Base-by-base conservation (phyloP, 176 grass and related monocot species). In the Bothriochloa decipiens region DNA sequence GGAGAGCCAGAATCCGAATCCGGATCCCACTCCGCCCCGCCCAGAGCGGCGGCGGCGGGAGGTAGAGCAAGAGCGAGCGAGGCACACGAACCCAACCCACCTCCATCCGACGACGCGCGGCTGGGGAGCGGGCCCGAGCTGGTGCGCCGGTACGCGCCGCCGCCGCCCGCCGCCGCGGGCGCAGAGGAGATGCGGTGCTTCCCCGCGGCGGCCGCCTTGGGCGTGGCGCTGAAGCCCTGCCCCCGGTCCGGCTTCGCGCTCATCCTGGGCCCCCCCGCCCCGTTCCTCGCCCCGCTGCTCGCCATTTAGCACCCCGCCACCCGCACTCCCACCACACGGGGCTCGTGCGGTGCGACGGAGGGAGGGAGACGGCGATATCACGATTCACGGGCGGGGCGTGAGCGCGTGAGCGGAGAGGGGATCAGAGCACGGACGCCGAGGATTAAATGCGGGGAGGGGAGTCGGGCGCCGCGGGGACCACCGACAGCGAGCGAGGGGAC, bases 121-220 rank as follows among this genome's bases (percentile, higher is more conserved):
- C 77, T 70, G 28, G 87, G 72, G 18, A 93, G 79, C 64, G 89
- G 62, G 14, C 93, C 93, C 6, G 96, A 94, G 87, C 83, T 85
- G 33, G 89, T 90, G 29, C 89, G 89, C 0, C 93, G 82, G 80
- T 90, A 91, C 49, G 83, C 40, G 40, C 40, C 40, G 40, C 39
- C 86, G 64, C 89, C 81, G 40, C 20, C 77, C 61, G 45, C 77
- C 81, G 47, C 15, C 15, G 96, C 73, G 50, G 43, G 71, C 77
- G 43, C 11, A 1, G 96, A 76, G 23, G 93, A 89, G 65, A 88
- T 69, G n/a, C 91, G 87, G 0, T 82, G 89, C 88, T 99, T 99
- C 4, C 81, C 76, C 10, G 93, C 35, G 35, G 93, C 86, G 4
- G 89, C 83, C 27, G 90, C 11, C 78, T 96, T 99, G 75, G 96